phyloP scores from a whole-genome alignment of 257 asterid species.

The Vinca minor region DNA sequence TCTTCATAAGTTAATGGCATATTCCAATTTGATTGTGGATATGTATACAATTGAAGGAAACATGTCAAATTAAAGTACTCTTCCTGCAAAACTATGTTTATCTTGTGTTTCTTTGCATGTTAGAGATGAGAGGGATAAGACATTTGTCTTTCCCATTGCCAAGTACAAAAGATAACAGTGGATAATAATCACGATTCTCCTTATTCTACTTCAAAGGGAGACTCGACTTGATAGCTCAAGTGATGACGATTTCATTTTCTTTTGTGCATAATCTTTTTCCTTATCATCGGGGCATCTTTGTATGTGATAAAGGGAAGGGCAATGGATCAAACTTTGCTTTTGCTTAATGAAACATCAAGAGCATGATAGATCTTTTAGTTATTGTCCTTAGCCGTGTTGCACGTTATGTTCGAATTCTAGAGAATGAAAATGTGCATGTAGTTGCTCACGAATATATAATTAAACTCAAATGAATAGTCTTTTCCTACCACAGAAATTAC shows the following conservation, averaged over 20 bases:
- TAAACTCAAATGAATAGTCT: constrained; percentile 4
- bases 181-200: constrained; percentile 6
- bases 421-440: constrained; percentile 25
- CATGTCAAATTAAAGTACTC: neutral
- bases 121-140: neutral
- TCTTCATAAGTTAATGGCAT: neutral
- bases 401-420: neutral
- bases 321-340: neutral
- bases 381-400: neutral
- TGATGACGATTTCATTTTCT: neutral
- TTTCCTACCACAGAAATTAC: neutral
- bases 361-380: neutral
- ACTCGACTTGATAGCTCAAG: neutral
- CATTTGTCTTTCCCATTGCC: neutral
- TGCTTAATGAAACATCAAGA: neutral
- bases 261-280: too few species aligned
- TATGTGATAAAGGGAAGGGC: neutral
- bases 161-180: neutral
- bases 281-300: neutral
- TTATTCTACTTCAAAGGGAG: neutral
- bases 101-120: neutral
- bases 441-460: neutral
- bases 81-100: neutral
- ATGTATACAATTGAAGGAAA: neutral
- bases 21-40: neutral